A percentile compares a stretch with the other conserved stretches of the same genome.
Evolutionary conservation across 805 yeast species (phyloP).

Genomic region (Maudiozyma bulderi): DNA sequence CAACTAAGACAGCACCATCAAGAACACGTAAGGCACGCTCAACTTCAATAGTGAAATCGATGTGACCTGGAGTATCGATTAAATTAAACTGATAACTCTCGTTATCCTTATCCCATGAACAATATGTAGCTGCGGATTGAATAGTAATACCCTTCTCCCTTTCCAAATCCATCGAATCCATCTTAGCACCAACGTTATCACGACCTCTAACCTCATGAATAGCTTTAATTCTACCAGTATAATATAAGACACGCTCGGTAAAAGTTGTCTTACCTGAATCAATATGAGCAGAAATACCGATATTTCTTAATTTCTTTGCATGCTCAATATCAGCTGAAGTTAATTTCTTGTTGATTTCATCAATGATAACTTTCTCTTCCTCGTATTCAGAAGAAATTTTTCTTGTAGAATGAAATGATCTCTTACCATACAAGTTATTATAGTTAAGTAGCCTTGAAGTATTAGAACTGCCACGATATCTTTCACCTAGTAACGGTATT

Average conservation of each 20-base stretch:
- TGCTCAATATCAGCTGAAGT: conserved; percentile 43
- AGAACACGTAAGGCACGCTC: conserved; percentile 96
- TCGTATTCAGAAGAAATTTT: conserved; percentile 39
- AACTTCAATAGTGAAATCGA: conserved; percentile 97
- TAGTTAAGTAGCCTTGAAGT: background rate
- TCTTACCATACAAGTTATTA: background rate
- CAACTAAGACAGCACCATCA: conserved; percentile 97
- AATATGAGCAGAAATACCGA: conserved; percentile 96
- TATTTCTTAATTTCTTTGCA: conserved; percentile 66
- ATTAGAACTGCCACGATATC: no score
- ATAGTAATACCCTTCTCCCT: conserved; percentile 98
- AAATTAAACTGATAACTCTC: conserved; percentile 77
- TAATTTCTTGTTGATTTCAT: conserved; percentile 41
- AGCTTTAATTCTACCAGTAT: conserved; percentile 94
- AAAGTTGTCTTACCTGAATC: conserved; percentile 98
- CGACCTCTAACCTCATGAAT: conserved; percentile 95
- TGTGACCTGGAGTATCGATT: conserved; percentile 98
- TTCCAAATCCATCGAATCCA: conserved; percentile 98
- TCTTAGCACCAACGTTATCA: conserved; percentile 96
- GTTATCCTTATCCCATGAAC: conserved; percentile 81
- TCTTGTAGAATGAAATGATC: conserved; percentile 10
- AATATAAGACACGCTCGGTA: conserved; percentile 91
- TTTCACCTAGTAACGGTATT: background rate
- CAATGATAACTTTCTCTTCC: conserved; percentile 63
- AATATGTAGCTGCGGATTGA: conserved; percentile 97